A percentile compares a stretch with the other conserved stretches of the same genome.
phyloP scores from a whole-genome alignment of 129 eudicot genomes.

The Lactuca sativa region DNA sequence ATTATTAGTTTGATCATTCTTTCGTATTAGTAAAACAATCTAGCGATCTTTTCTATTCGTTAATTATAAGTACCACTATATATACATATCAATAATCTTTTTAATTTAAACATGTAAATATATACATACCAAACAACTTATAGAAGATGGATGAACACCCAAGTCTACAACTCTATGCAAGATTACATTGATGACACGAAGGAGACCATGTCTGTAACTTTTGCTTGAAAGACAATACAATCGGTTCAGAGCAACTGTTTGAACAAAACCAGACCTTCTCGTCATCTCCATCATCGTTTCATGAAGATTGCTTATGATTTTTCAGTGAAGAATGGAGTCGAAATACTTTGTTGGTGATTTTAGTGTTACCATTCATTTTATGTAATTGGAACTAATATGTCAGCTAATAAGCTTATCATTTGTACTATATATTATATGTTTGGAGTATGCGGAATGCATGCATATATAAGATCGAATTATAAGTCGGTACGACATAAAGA shows the following conservation, averaged over 20 bases:
- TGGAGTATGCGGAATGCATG: too few relatives aligned
- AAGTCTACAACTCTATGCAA: constrained; percentile 27
- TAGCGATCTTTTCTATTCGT: background rate
- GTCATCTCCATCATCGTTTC: constrained; percentile 15
- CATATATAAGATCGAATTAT: too few relatives aligned
- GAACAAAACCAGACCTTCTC: background rate
- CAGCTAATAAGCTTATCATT: too few relatives aligned
- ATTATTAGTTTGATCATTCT: background rate
- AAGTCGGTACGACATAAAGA: too few relatives aligned
- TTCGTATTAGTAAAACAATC: constrained; percentile 14
- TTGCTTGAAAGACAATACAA: constrained; percentile 16
- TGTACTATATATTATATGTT: too few relatives aligned
- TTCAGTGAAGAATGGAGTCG: constrained; percentile 30
- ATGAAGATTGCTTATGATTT: constrained; percentile 33
- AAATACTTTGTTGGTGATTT: background rate
- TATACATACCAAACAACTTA: background rate
- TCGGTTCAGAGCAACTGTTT: background rate
- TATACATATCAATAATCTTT: background rate
- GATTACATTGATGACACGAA: constrained; percentile 24
- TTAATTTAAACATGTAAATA: background rate
- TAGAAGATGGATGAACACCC: background rate
- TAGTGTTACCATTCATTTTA: too few relatives aligned
- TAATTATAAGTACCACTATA: background rate
- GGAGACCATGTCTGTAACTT: constrained; percentile 35
- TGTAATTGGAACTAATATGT: too few relatives aligned